These are phyloP conservation scores for Trichoderma oligosporum DNA, from an alignment of 2,329 filamentous ascomycete species.

Conservation along the genomic window DNA sequence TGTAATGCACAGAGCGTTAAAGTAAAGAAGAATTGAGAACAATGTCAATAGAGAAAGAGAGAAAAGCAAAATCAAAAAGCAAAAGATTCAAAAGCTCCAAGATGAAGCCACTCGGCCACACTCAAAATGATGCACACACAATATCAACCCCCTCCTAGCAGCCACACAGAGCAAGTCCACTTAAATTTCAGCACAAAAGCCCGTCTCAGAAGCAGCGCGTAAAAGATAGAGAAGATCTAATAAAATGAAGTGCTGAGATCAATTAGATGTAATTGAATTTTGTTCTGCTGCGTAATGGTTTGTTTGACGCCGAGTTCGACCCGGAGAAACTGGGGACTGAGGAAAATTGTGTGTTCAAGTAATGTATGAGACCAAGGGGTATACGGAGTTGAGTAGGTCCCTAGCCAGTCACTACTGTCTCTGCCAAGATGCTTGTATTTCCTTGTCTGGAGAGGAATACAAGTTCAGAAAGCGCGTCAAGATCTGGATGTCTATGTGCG, in stretches of 20 bases:
- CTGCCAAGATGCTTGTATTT: no score
- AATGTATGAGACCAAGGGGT: neutral
- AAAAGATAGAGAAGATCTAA: neutral
- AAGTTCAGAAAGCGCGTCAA: neutral
- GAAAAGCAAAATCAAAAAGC: neutral
- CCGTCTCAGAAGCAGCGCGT: neutral
- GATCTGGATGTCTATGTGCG: neutral
- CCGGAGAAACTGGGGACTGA: no score
- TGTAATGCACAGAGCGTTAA: no score
- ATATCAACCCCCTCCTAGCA: neutral
- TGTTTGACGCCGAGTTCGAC: no score
- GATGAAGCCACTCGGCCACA: neutral
- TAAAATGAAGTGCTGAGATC: neutral
- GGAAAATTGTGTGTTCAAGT: no score
- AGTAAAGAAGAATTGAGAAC: no score
- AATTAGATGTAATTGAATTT: neutral
- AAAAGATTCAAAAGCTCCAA: neutral
- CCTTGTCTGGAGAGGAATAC: no score
- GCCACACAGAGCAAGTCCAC: neutral
- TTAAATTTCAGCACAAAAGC: neutral
- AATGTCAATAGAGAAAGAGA: no score
- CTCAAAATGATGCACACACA: neutral
- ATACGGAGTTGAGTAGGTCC: no score
- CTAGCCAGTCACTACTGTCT: no score
- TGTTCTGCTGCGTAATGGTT: neutral